These are phyloP conservation scores for Metroxylon sagu DNA, from an alignment of 176 grass and related monocot genomes.

Conservation along the genomic window DNA sequence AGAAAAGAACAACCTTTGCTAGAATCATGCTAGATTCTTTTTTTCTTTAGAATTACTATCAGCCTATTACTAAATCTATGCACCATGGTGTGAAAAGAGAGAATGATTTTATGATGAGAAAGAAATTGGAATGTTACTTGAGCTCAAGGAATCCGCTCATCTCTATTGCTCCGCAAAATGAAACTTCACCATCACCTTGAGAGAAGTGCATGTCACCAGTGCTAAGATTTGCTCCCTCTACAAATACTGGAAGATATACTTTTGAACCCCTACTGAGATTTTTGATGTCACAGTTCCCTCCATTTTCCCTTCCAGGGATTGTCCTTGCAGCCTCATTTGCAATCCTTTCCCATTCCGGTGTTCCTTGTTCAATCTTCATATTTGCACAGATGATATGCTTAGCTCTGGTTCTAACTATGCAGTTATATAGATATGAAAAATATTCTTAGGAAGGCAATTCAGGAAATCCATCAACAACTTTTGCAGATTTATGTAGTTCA, in stretches of 20 bases:
- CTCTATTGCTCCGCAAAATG: slow-evolving; percentile 94
- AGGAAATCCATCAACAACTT: too few species aligned
- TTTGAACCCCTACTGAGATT: slow-evolving; percentile 93
- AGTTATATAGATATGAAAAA: too few species aligned
- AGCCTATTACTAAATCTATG: too few species aligned
- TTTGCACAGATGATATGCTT: background rate
- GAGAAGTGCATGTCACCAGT: slow-evolving; percentile 93
- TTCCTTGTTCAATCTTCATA: slow-evolving; percentile 60
- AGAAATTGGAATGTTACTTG: slow-evolving; percentile 49
- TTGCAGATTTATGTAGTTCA: too few species aligned
- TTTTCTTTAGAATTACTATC: too few species aligned
- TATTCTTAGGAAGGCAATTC: too few species aligned
- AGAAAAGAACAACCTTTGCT: too few species aligned
- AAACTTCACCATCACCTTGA: slow-evolving; percentile 84
- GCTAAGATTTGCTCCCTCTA: slow-evolving; percentile 86
- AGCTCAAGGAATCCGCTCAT: slow-evolving; percentile 99
- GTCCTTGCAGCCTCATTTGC: slow-evolving; percentile 85
- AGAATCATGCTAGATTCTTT: too few species aligned
- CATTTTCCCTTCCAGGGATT: slow-evolving; percentile 88
- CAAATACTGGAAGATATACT: slow-evolving; percentile 90
- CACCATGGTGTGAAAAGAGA: too few species aligned
- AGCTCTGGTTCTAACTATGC: background rate
- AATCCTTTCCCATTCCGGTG: slow-evolving; percentile 55
- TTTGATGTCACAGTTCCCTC: slow-evolving; percentile 91
- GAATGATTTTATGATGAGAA: background rate